phyloP scores from a whole-genome alignment of 345 rosid genomes.

The Populus tremula region DNA sequence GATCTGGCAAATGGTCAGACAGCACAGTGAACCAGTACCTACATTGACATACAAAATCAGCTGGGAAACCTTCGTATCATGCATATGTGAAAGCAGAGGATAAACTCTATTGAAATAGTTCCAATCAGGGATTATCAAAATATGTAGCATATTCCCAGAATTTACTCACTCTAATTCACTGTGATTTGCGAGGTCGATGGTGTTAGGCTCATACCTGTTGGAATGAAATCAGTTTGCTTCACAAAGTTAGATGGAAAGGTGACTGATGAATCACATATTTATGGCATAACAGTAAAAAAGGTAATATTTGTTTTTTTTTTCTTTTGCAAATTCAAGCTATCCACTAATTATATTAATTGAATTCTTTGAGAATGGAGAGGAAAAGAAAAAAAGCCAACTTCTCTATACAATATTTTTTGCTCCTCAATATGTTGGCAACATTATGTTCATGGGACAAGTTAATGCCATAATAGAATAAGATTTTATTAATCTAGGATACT shows the following conservation, averaged over 20 bases:
- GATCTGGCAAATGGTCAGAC: constrained; percentile 92
- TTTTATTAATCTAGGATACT: background rate
- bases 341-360: background rate
- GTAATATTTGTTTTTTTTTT: background rate
- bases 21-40: constrained; percentile 98
- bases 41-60: constrained; percentile 20
- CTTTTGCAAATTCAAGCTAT: background rate
- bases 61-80: background rate
- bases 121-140: constrained; percentile 1
- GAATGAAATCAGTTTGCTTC: constrained; percentile 4
- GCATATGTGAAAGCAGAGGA: background rate
- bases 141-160: constrained; percentile 3
- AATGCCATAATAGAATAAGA: background rate
- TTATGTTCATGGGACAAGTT: background rate
- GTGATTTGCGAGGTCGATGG: constrained; percentile 83
- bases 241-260: background rate
- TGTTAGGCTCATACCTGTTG: constrained; percentile 93
- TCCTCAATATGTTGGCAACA: background rate
- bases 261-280: background rate
- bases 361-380: background rate
- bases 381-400: background rate
- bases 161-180: constrained; percentile 83
- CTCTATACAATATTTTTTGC: background rate
- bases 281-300: background rate
- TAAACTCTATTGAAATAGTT: background rate